These are phyloP conservation scores for Penicillium pancosmium DNA, from an alignment of 495 filamentous ascomycete species.

Conservation along the genomic window DNA sequence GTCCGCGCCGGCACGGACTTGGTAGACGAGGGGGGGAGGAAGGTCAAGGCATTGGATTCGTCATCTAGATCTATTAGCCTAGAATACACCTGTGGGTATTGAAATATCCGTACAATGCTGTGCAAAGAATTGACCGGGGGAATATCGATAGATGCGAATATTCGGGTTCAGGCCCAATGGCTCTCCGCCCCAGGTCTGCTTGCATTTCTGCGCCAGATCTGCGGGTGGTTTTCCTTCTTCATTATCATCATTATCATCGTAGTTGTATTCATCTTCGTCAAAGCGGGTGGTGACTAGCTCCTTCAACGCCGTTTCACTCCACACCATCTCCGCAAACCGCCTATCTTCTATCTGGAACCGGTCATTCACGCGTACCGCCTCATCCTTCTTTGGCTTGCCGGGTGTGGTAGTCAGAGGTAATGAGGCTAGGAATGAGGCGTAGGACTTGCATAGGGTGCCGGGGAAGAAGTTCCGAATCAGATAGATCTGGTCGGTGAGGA, in stretches of 20 bases:
- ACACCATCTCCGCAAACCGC: slow-evolving; percentile 73
- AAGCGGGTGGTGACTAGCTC: slow-evolving; percentile 30
- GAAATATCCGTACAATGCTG: slow-evolving; percentile 71
- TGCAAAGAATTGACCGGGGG: slow-evolving; percentile 83
- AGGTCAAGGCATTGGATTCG: slow-evolving; percentile 69
- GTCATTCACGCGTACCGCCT: slow-evolving; percentile 88
- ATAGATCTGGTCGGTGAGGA: slow-evolving; percentile 71
- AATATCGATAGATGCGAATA: slow-evolving; percentile 91
- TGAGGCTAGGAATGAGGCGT: slow-evolving; percentile 74
- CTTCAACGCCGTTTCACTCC: slow-evolving; percentile 51
- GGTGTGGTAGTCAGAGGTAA: slow-evolving; percentile 81
- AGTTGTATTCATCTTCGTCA: slow-evolving; percentile 48
- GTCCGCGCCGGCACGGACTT: slow-evolving; percentile 65
- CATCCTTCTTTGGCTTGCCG: slow-evolving; percentile 78
- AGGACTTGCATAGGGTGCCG: slow-evolving; percentile 75
- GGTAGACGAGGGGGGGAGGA: slow-evolving; percentile 47
- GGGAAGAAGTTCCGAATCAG: slow-evolving; percentile 79
- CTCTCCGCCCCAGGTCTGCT: slow-evolving; percentile 74
- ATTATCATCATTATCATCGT: slow-evolving; percentile 33
- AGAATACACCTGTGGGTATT: not conserved
- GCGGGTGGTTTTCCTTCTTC: slow-evolving; percentile 4
- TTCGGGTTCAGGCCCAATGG: slow-evolving; percentile 86
- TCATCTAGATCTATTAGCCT: slow-evolving; percentile 57
- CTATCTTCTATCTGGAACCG: slow-evolving; percentile 83
- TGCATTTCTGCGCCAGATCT: slow-evolving; percentile 10